phyloP scores from a whole-genome alignment of 2,329 filamentous ascomycete species.

The Diaporthe humulicola region DNA sequence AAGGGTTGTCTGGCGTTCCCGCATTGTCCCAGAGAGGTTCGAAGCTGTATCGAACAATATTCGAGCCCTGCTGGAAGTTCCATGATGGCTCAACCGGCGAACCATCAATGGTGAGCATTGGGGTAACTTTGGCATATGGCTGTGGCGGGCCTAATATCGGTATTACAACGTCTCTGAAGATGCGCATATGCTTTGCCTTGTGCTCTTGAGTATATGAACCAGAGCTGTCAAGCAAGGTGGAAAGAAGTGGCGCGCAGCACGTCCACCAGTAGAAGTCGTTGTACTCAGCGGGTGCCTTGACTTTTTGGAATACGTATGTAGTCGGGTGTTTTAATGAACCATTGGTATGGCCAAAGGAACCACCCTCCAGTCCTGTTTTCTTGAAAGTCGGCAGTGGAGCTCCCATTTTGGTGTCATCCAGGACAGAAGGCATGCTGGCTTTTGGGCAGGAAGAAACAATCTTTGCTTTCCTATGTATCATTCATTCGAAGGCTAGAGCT shows the following conservation, averaged over 20 bases:
- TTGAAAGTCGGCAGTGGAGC: not conserved
- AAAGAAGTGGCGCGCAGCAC: not conserved
- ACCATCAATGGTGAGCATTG: not conserved
- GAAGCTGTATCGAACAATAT: conserved; percentile 16
- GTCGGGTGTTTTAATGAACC: too few species aligned
- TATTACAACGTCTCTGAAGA: conserved; percentile 1
- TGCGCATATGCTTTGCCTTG: not conserved
- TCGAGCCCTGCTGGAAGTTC: conserved; percentile 3
- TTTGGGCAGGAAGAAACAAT: not conserved
- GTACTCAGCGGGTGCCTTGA: not conserved
- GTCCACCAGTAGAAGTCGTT: conserved; percentile 1
- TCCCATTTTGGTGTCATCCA: not conserved
- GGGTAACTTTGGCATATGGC: not conserved
- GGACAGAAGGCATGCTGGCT: not conserved
- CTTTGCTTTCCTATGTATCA: too few species aligned
- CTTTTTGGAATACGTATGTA: not conserved
- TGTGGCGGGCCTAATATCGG: not conserved
- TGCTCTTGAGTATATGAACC: not conserved
- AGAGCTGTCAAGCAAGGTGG: not conserved
- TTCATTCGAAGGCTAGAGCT: not conserved
- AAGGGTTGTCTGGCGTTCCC: not conserved
- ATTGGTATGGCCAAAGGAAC: not conserved
- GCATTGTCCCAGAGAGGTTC: conserved; percentile 5
- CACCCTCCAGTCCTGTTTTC: not conserved
- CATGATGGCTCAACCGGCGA: not conserved